A percentile compares a stretch with the other conserved stretches of the same genome.
Evolutionary conservation across 768 basidiomycete species (phyloP).

Genomic region (Erythrobasidium yunnanense): DNA sequence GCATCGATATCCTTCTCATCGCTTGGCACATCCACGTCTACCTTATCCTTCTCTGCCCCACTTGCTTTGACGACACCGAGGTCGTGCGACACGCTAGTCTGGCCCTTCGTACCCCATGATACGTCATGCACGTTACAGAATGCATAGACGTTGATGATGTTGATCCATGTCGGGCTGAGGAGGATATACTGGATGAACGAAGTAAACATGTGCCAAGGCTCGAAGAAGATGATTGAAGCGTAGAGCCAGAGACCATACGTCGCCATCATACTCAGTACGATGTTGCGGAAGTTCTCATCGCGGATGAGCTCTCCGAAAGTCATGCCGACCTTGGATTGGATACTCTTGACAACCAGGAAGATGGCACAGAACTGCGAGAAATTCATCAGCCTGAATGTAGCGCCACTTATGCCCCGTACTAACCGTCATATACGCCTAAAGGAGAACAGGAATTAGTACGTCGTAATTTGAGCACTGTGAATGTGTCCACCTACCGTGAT

Average conservation of each 20-base stretch:
- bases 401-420: slow-evolving; percentile 34
- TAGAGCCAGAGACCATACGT: slow-evolving; percentile 81
- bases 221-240: slow-evolving; percentile 70
- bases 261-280: slow-evolving; percentile 71
- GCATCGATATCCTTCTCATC: slow-evolving; percentile 61
- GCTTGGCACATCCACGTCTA: slow-evolving; percentile 74
- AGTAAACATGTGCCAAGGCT: slow-evolving; percentile 90
- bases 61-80: slow-evolving; percentile 66
- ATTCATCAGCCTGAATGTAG: background rate
- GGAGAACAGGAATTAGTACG: no score
- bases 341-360: slow-evolving; percentile 70
- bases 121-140: slow-evolving; percentile 24
- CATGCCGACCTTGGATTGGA: slow-evolving; percentile 41
- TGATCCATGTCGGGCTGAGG: slow-evolving; percentile 86
- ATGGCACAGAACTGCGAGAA: slow-evolving; percentile 58
- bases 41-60: slow-evolving; percentile 51
- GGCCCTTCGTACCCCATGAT: slow-evolving; percentile 68
- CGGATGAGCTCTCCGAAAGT: background rate
- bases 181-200: slow-evolving; percentile 85
- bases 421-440: slow-evolving; percentile 98
- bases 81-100: slow-evolving; percentile 65
- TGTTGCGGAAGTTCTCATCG: slow-evolving; percentile 38
- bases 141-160: slow-evolving; percentile 52
- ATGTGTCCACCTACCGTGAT: no score
- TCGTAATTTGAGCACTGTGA: no score